Conservation (phyloP, 2,329 filamentous ascomycete species). For the Exophiala alcalophila region DNA sequence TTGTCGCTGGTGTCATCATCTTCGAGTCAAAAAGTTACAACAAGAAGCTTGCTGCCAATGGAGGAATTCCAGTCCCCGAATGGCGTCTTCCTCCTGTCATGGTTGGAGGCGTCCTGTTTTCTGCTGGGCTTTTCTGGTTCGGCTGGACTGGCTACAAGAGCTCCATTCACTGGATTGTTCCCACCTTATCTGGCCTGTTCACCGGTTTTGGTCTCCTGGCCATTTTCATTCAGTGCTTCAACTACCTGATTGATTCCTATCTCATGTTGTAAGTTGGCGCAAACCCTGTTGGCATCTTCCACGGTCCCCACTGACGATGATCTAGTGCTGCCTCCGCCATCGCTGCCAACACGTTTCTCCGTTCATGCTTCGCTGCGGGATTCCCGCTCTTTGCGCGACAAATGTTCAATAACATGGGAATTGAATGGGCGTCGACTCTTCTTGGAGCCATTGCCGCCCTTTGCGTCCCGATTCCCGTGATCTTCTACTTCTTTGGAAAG, state of each 20-base stretch:
- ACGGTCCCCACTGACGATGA: conserved; percentile 6
- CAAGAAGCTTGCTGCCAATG: conserved; percentile 65
- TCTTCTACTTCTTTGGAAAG: conserved; percentile 37
- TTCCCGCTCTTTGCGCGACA: conserved; percentile 55
- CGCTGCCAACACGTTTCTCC: conserved; percentile 50
- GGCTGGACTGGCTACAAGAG: conserved; percentile 63
- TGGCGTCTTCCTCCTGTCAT: conserved; percentile 57
- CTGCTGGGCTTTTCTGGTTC: conserved; percentile 71
- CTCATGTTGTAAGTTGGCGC: conserved; percentile 48
- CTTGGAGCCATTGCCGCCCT: conserved; percentile 38
- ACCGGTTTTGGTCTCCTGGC: conserved; percentile 57
- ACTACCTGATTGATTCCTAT: conserved; percentile 60
- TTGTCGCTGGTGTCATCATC: conserved; percentile 64
- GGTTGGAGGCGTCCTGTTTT: conserved; percentile 50
- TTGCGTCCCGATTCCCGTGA: conserved; percentile 40
- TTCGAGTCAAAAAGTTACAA: conserved; percentile 65
- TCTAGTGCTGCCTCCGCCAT: conserved; percentile 49
- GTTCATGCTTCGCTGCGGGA: conserved; percentile 41
- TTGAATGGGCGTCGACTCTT: conserved; percentile 40
- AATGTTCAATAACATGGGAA: conserved; percentile 55
- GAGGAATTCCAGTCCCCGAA: conserved; percentile 55
- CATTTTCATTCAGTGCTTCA: conserved; percentile 58
- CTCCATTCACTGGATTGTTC: conserved; percentile 42
- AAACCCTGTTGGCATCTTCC: neutral
- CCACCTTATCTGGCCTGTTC: conserved; percentile 49